Base-by-base conservation (phyloP, 768 basidiomycete species). In the Cyathus striatus region DNA sequence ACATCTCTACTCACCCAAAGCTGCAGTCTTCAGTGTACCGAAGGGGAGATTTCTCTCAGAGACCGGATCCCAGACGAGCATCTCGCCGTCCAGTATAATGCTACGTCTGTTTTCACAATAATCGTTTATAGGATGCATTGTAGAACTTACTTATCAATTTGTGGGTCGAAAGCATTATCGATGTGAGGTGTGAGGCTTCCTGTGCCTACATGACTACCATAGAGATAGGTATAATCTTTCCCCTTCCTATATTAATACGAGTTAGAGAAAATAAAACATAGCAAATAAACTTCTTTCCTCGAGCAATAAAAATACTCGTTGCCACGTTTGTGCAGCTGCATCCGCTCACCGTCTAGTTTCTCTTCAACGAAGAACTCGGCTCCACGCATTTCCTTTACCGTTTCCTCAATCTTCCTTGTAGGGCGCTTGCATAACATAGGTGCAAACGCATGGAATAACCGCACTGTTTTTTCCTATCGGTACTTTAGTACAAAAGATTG, bases 51-150 rank as follows among this genome's bases (percentile, higher is more conserved):
- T 89, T 17, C 89, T 80, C 53, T 86, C 84, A 1, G 90, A 83
- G 3, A 86, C 71, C 0, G 95, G 95, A 61, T 98, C 96, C 88
- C 89, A 98, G 2, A 97, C 95, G 23, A 99, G 68, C 95, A 99
- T 98, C 61, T 99, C 96, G 0, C 96, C 96, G 52, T 99, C 96
- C 12, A 99, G 62, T 37, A 98, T 90, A 52, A 95, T 85, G 39
- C 95, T 97, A 16, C 5, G 23, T 42, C 38, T 40, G 46, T 20
- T 20, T 10, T 23, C 10, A 23, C 40, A 17, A 36, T 22, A 36
- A 41, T 21, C 23, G 13, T 16, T 16, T 21, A 4, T 17, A 16
- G 14, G 24, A 23, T 10, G 16, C 33, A 23, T 33, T 24, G n/a
- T 13, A 55, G 23, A 10, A 57, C 90, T 52, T 48, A 96, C 95